phyloP scores from a whole-genome alignment of 1,284 basidiomycete species.

The Cystobasidium pallidum region DNA sequence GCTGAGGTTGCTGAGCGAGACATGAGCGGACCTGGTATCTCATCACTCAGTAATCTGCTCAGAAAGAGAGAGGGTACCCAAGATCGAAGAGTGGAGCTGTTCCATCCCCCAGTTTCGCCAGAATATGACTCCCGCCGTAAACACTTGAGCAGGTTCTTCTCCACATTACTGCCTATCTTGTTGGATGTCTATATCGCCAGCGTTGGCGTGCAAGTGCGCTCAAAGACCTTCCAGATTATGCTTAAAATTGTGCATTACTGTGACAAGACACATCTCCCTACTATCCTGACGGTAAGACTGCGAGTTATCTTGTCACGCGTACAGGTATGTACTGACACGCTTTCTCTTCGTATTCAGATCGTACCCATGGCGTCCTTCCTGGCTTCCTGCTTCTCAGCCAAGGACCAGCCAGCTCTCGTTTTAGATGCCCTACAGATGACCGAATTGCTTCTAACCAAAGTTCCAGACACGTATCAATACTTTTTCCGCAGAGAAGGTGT shows the following conservation, averaged over 20 bases:
- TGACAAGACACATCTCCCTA: constrained; percentile 72
- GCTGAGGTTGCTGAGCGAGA: neutral
- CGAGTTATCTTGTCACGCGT: constrained; percentile 4
- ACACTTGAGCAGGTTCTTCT: constrained; percentile 77
- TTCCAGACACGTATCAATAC: constrained; percentile 78
- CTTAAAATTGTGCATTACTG: constrained; percentile 87
- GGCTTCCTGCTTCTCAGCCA: constrained; percentile 86
- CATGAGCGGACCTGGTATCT: neutral
- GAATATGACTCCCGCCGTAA: constrained; percentile 45
- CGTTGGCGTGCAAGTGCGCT: constrained; percentile 78
- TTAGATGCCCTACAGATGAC: constrained; percentile 86
- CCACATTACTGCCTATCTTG: constrained; percentile 82
- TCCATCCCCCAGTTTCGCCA: constrained; percentile 67
- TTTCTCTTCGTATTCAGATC: constrained; percentile 61
- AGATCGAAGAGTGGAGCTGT: constrained; percentile 60
- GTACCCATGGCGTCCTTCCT: constrained; percentile 90
- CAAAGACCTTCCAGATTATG: constrained; percentile 81
- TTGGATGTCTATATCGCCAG: constrained; percentile 95
- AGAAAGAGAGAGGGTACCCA: constrained; percentile 55
- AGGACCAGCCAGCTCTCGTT: constrained; percentile 80
- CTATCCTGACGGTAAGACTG: constrained; percentile 69
- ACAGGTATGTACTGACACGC: neutral
- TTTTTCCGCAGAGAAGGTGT: constrained; percentile 90
- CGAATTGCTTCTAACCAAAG: constrained; percentile 79
- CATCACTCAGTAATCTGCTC: constrained; percentile 17